These are phyloP conservation scores for Lentinula detonsa DNA, from an alignment of 768 basidiomycete species.

Conservation along the genomic window DNA sequence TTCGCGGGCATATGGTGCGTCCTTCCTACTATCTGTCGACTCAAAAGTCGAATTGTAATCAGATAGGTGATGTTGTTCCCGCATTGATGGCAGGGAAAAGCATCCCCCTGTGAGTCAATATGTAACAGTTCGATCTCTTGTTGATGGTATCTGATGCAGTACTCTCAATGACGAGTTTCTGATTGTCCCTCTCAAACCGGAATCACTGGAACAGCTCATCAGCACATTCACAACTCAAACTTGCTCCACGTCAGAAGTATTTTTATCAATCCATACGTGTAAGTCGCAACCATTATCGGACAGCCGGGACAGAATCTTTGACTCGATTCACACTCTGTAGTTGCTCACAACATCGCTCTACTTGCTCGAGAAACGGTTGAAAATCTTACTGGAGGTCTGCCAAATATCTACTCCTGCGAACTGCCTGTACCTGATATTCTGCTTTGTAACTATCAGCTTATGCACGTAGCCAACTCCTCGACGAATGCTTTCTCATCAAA, in stretches of 20 bases:
- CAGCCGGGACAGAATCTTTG: not conserved
- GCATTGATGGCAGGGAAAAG: not conserved
- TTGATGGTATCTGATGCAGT: not conserved
- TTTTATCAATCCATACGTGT: not conserved
- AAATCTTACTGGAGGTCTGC: not conserved
- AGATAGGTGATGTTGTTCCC: not conserved
- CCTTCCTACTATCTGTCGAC: not conserved
- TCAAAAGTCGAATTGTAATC: not conserved
- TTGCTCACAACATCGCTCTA: not conserved
- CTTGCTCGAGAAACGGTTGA: not conserved
- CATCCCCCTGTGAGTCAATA: not conserved
- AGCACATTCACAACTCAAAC: not conserved
- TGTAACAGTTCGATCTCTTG: not conserved
- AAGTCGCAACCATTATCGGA: not conserved
- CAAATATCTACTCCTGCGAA: too few relatives aligned
- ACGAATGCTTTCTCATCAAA: constrained; percentile 1
- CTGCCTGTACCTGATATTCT: not conserved
- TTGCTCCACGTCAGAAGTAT: not conserved
- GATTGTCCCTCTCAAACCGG: not conserved
- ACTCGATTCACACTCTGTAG: not conserved
- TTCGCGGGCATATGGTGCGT: constrained; percentile 1
- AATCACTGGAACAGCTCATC: not conserved
- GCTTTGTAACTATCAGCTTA: not conserved
- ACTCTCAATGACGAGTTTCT: not conserved
- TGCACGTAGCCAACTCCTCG: not conserved